Percentiles rank a stretch among this genome's conserved stretches.
Evolutionary conservation across 2,329 filamentous ascomycete genomes (phyloP).

Genomic region (Teratosphaeria zuluensis): DNA sequence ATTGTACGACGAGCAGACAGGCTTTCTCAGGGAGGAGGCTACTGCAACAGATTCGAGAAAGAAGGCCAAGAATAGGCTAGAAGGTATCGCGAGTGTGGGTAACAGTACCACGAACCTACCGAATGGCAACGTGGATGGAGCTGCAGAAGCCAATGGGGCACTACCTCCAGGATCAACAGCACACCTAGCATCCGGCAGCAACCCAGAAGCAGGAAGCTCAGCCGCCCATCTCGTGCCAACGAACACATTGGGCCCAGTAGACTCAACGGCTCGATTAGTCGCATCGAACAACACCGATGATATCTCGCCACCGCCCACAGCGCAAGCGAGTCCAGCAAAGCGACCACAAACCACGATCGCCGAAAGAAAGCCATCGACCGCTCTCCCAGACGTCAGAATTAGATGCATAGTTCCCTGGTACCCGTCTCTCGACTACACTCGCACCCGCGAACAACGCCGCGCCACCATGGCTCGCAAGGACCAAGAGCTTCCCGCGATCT

Average conservation of each 20-base stretch:
- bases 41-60: neutral
- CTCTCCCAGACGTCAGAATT: slow-evolving; percentile 34
- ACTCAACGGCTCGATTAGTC: neutral
- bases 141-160: slow-evolving; percentile 4
- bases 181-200: neutral
- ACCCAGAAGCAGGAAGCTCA: neutral
- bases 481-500: slow-evolving; percentile 41
- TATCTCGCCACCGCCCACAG: neutral
- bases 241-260: neutral
- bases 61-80: slow-evolving; percentile 9
- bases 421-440: slow-evolving; percentile 52
- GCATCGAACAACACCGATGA: neutral
- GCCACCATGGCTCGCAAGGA: slow-evolving; percentile 45
- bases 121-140: neutral
- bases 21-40: slow-evolving; percentile 16
- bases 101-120: slow-evolving; percentile 10
- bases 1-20: slow-evolving; percentile 39
- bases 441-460: slow-evolving; percentile 49
- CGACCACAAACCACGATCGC: neutral
- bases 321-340: neutral
- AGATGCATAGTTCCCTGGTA: slow-evolving; percentile 53
- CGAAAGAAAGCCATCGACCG: slow-evolving; percentile 1
- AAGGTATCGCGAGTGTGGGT: slow-evolving; percentile 4
- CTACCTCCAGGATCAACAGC: slow-evolving; percentile 2
- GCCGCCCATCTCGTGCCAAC: neutral